phyloP scores from a whole-genome alignment of 228 moss, liverwort and hornwort genomes.

The Sphagnum fallax region DNA sequence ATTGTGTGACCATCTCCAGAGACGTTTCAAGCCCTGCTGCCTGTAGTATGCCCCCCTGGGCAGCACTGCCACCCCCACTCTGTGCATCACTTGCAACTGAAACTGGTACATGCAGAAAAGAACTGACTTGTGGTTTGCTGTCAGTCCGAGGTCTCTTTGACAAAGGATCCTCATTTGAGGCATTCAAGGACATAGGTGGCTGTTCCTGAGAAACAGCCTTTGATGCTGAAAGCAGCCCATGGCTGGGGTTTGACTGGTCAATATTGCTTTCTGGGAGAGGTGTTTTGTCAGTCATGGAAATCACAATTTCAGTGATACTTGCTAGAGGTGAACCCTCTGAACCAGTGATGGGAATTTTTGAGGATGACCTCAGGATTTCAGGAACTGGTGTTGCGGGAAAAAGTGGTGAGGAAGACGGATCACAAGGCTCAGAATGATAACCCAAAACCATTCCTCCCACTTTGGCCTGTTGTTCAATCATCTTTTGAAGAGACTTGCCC shows the following conservation, averaged over 20 bases:
- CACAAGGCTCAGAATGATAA: conserved; percentile 8
- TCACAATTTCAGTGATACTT: neutral
- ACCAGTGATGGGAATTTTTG: too few species aligned
- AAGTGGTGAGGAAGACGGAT: neutral
- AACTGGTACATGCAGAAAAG: neutral
- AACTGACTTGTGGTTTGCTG: too few species aligned
- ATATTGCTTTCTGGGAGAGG: neutral
- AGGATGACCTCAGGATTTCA: too few species aligned
- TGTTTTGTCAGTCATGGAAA: neutral
- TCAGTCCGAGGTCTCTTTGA: too few species aligned
- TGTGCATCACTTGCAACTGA: too few species aligned
- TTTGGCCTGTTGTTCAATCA: conserved; percentile 54
- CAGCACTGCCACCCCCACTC: too few species aligned
- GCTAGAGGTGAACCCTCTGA: too few species aligned
- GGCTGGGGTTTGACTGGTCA: neutral
- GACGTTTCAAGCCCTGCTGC: too few species aligned
- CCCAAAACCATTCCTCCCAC: conserved; percentile 13
- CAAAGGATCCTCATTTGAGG: too few species aligned
- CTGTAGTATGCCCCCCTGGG: too few species aligned
- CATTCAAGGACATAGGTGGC: too few species aligned
- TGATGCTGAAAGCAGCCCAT: neutral
- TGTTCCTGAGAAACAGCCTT: too few species aligned
- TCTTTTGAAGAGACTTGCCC: conserved; percentile 44
- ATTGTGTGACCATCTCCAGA: neutral
- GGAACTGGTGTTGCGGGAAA: neutral